Conservation (phyloP, 1,139 yeast genomes). For the Taphrina wiesneri region DNA sequence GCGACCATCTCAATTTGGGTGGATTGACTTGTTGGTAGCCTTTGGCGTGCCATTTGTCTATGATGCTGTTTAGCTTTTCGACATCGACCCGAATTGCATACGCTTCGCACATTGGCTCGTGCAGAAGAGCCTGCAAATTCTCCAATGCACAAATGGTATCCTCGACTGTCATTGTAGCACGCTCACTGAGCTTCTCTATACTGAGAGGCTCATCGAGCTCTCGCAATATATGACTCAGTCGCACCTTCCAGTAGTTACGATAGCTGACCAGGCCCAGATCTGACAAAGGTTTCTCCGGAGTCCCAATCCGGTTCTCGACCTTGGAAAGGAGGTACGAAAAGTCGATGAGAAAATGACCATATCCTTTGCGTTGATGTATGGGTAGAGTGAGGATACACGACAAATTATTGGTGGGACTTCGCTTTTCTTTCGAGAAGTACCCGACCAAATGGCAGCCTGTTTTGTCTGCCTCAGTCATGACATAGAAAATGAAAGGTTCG, state of each 20-base stretch:
- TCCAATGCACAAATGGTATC: conserved; percentile 88
- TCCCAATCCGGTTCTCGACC: conserved; percentile 75
- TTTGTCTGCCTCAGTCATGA: conserved; percentile 69
- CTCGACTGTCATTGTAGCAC: conserved; percentile 78
- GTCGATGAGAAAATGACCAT: conserved; percentile 83
- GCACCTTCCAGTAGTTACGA: conserved; percentile 79
- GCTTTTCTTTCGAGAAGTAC: conserved; percentile 69
- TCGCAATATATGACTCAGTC: conserved; percentile 56
- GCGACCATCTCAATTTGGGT: conserved; percentile 60
- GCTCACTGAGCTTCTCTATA: conserved; percentile 60
- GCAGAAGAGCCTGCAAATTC: conserved; percentile 62
- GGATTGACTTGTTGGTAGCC: conserved; percentile 57
- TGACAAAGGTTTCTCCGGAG: conserved; percentile 93
- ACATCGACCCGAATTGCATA: conserved; percentile 62
- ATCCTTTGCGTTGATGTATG: conserved; percentile 81
- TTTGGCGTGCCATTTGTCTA: conserved; percentile 60
- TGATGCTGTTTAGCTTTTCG: conserved; percentile 50
- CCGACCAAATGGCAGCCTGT: conserved; percentile 79
- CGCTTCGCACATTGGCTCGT: conserved; percentile 49
- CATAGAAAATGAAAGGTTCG: conserved; percentile 88
- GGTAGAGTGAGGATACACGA: conserved; percentile 91
- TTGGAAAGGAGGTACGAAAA: conserved; percentile 79
- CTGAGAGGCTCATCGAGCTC: conserved; percentile 51
- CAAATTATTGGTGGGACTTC: conserved; percentile 65
- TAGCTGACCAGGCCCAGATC: conserved; percentile 84